Evolutionary conservation across 176 grass and related monocot species (phyloP), one percentile per base, ranked within the genome.

Genomic region (Guadua angustifolia): DNA sequence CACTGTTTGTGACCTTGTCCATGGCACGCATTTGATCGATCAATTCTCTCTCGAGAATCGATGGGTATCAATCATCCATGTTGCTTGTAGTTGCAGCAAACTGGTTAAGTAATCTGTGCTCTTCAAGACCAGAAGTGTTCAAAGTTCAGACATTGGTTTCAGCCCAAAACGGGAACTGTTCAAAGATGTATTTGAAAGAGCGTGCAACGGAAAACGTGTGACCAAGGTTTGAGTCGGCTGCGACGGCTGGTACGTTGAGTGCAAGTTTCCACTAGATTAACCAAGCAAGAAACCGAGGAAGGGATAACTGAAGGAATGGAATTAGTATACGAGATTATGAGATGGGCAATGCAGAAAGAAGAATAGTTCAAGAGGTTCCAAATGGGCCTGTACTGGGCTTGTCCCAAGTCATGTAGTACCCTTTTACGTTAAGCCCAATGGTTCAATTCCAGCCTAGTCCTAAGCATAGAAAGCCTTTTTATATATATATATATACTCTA

Each of bases 121-220:
- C 17, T 21, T 25, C 56, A 38, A 44, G 9, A 2, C 29, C 22
- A 67, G 61, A 38, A 15, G 2, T 44, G 61, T 45, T 76, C 60
- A 69, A 77, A 68, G 61, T 45, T 76, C 60, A 69, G 69, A 68
- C 49, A 58, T 69, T 29, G 16, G 11, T 49, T 79, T 7, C 17
- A 15, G 10, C 5, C 40, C 6, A 17, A 6, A 21, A 21, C 21
- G 21, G 4, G 45, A 52, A 6, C 16, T 56, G 59, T 62, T 56
- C 52, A 35, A 24, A 24, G 40, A 47, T 69, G 9, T 5, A 18
- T 60, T 33, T 65, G 44, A 24, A 2, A 18, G 24, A 39, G 10
- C 61, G 29, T 33, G n/a, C n/a, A 40, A 40, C 9, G 2, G 16
- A 36, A 61, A 77, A 5, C 53, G 33, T 40, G 36, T 60, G 33